phyloP scores from a whole-genome alignment of 1,139 yeast species.

The Citeromyces hawaiiensis region DNA sequence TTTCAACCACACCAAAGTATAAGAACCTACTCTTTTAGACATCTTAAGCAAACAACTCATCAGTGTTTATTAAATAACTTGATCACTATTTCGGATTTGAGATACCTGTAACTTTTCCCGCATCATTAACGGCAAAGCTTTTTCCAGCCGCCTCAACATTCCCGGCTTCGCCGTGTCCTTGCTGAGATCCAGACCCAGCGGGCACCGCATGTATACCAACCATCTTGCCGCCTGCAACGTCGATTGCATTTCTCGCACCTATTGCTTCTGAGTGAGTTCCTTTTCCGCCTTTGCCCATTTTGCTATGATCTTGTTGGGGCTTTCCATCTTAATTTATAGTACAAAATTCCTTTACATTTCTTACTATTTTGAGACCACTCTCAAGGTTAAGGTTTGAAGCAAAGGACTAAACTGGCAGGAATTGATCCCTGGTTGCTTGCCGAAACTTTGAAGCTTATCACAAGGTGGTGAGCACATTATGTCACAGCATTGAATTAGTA shows the following conservation, averaged over 20 bases:
- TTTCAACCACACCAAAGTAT: too few species aligned
- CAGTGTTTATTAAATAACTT: neutral
- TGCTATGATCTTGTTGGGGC: neutral
- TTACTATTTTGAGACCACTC: too few species aligned
- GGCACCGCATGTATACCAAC: constrained; percentile 36
- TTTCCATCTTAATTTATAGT: too few species aligned
- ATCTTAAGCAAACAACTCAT: neutral
- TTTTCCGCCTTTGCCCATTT: neutral
- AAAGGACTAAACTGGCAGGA: too few species aligned
- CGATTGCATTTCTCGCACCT: constrained; percentile 26
- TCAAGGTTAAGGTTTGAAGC: too few species aligned
- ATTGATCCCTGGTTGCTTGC: too few species aligned
- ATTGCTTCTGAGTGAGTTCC: neutral
- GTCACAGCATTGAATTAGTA: too few species aligned
- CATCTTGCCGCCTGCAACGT: constrained; percentile 31
- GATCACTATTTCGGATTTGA: neutral
- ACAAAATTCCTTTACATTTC: too few species aligned
- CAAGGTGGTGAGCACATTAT: too few species aligned
- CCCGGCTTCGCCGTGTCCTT: neutral
- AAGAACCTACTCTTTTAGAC: too few species aligned
- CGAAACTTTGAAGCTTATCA: too few species aligned
- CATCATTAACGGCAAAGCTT: neutral
- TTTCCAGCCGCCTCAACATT: neutral
- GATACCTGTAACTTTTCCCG: neutral
- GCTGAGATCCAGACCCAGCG: constrained; percentile 13